Base-by-base conservation (phyloP, 176 grass and related monocot genomes). In the Oropetium thomaeum region DNA sequence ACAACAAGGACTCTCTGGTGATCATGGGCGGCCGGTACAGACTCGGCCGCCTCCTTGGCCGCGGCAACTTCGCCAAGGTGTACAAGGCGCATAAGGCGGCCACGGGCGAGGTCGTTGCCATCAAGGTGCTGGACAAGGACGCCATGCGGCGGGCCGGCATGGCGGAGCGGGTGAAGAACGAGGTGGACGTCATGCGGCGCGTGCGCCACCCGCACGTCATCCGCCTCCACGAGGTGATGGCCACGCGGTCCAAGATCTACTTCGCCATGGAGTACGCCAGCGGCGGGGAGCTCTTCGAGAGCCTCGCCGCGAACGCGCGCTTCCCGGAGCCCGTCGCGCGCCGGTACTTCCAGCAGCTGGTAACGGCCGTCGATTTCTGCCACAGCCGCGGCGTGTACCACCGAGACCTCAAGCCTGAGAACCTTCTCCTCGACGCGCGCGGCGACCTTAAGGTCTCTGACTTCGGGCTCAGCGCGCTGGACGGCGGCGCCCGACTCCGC, bases 341-440 rank as follows among this genome's bases (percentile, higher is more conserved):
- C n/a, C 86, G 88, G 34, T 97, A 97, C 80, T 97, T 97, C 71
- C 88, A 82, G 40, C 90, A 97, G 71, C 74, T 97, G 41, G 55
- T 97, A 62, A 89, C 86, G 12, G 90, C 94, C 20, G 88, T 97
- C 7, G 88, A 83, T 40, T 97, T 93, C 80, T 97, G 90, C 90
- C 94, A 97, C 74, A 62, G 77, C 52, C 86, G 94, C 71, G 94
- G 94, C 78, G 94, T 97, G 26, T 93, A 74, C 82, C 94, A 99
- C 76, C 84, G 96, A 32, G 91, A 99, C 65, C 96, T 99, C 84
- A 99, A 99, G 84, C 96, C 91, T 0, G 91, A 99, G 87, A 99
- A 99, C 77, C 82, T 99, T 14, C 87, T 99, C 52, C 82, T 99
- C 34, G 96, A 99, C 77, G 87, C 77, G 4, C 76, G 62, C 39